phyloP scores from a whole-genome alignment of 176 grass and related monocot genomes.

The Dendrocalamus sinicus region DNA sequence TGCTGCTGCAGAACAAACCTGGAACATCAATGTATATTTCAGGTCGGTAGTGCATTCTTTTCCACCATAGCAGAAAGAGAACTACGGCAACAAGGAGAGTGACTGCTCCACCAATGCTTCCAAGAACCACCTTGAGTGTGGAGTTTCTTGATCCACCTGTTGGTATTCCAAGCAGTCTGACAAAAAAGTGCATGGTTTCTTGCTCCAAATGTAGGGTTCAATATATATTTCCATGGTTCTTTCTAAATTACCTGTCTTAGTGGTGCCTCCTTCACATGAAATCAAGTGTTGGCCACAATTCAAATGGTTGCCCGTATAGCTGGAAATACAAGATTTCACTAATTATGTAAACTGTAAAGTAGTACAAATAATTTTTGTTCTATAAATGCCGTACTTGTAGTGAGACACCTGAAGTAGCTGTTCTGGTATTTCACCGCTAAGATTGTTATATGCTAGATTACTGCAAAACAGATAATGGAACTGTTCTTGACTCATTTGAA shows the following conservation, averaged over 20 bases:
- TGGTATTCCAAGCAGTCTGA: conserved; percentile 30
- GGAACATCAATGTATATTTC: conserved; percentile 84
- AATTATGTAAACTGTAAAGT: conserved; percentile 3
- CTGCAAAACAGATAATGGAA: conserved; percentile 58
- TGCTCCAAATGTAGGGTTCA: conserved; percentile 21
- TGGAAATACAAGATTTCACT: conserved; percentile 44
- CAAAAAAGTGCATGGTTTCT: background rate
- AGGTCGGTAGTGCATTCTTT: conserved; percentile 46
- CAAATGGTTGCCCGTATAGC: conserved; percentile 74
- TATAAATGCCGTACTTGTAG: conserved; percentile 66
- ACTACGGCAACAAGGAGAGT: conserved; percentile 38
- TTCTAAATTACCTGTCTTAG: conserved; percentile 37
- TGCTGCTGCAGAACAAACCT: conserved; percentile 53
- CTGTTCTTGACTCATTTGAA: conserved; percentile 21
- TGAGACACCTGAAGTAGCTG: conserved; percentile 52
- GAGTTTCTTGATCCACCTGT: conserved; percentile 58
- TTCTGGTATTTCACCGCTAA: conserved; percentile 64
- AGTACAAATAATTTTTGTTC: background rate
- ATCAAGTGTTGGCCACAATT: conserved; percentile 60
- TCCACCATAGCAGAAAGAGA: conserved; percentile 65
- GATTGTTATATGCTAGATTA: conserved; percentile 65
- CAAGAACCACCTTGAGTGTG: conserved; percentile 50
- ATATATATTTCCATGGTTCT: conserved; percentile 11
- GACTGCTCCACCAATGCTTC: conserved; percentile 60
- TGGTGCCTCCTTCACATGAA: conserved; percentile 29